Percentiles rank a stretch among this genome's conserved stretches.
Evolutionary conservation across 345 rosid species (phyloP).

Genomic region (Populus tremula): DNA sequence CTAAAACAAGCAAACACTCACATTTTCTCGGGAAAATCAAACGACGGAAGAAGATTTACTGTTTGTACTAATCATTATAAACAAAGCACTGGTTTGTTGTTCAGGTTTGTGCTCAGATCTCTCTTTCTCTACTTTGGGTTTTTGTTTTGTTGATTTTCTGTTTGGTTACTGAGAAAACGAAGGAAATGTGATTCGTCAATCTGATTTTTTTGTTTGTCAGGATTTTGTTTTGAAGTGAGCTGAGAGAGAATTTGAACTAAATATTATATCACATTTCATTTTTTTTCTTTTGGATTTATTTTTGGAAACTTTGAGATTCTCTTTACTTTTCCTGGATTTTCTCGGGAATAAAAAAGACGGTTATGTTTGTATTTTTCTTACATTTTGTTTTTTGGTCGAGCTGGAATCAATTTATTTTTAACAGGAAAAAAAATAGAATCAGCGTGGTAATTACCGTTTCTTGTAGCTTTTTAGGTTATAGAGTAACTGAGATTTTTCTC

Average conservation of each 20-base stretch:
- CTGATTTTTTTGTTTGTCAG: background rate
- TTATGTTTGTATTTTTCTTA: background rate
- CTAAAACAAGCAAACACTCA: background rate
- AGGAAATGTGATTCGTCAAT: background rate
- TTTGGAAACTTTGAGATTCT: background rate
- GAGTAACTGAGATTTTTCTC: background rate
- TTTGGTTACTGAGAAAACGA: background rate
- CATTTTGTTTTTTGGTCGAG: background rate
- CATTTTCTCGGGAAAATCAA: background rate
- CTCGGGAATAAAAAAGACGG: background rate
- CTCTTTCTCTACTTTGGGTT: background rate
- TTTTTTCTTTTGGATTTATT: background rate
- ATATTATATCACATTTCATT: background rate
- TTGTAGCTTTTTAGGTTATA: background rate
- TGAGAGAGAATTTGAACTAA: background rate
- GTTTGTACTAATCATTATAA: no score
- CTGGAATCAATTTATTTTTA: background rate
- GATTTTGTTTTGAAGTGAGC: background rate
- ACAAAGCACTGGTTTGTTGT: background rate
- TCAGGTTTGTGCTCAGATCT: constrained; percentile 28
- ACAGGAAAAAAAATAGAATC: background rate
- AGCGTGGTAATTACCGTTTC: background rate
- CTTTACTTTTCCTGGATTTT: background rate
- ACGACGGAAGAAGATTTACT: background rate
- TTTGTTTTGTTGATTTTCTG: background rate